Percentiles rank a stretch among this genome's conserved stretches.
Conservation (phyloP, 139 green algal species). For the Edaphochlamys debaryana region DNA sequence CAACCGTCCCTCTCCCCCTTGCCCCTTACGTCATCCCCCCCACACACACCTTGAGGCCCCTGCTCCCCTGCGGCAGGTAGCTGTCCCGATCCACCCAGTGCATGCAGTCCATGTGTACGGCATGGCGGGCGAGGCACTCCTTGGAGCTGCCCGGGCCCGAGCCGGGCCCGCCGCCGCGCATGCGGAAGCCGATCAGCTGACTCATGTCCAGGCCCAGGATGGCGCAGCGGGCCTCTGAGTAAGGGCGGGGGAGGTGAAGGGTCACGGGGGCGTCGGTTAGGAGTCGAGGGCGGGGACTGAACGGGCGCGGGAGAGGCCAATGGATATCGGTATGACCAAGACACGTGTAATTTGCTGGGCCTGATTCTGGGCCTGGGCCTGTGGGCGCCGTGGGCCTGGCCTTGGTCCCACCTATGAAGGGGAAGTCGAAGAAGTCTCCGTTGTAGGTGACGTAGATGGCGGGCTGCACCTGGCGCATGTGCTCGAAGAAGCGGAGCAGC, state of each 20-base stretch:
- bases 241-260: too few relatives aligned
- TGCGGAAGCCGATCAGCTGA: constrained; percentile 79
- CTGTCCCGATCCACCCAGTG: constrained; percentile 98
- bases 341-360: too few relatives aligned
- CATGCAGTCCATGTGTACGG: constrained; percentile 97
- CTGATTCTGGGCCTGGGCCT: too few relatives aligned
- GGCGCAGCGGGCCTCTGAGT: constrained; percentile 73
- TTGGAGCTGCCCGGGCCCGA: constrained; percentile 1
- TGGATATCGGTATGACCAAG: too few relatives aligned
- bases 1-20: not conserved
- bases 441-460: constrained; percentile 99
- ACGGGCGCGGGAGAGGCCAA: too few relatives aligned
- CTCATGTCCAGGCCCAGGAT: constrained; percentile 91
- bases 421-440: constrained; percentile 98
- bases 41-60: constrained; percentile 86
- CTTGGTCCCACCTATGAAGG: constrained; percentile 79
- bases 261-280: not conserved
- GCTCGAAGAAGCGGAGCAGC: constrained; percentile 91
- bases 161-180: not conserved
- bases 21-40: too few relatives aligned
- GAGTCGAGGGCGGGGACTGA: too few relatives aligned
- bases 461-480: constrained; percentile 89
- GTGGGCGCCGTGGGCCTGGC: not conserved
- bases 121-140: constrained; percentile 72
- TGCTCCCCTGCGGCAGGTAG: constrained; percentile 95